These are phyloP conservation scores for Verticillium nonalfalfae DNA, from an alignment of 2,329 filamentous ascomycete species.

Conservation along the genomic window DNA sequence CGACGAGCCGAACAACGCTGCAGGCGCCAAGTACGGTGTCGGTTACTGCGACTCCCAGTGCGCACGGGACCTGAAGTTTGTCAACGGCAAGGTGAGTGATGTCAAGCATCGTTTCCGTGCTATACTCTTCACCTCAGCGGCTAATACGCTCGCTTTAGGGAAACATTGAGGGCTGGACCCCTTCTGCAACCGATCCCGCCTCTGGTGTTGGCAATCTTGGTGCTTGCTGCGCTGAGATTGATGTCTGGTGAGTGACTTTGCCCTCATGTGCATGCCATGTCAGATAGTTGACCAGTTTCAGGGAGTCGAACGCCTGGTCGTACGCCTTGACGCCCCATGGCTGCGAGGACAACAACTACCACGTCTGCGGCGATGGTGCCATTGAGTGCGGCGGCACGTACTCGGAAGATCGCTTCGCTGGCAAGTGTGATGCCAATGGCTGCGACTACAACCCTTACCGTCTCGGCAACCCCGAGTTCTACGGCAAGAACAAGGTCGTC, in stretches of 20 bases:
- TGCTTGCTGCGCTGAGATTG: conserved; percentile 54
- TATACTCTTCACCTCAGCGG: not conserved
- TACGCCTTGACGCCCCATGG: conserved; percentile 57
- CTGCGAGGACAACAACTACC: conserved; percentile 41
- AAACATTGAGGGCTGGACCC: conserved; percentile 41
- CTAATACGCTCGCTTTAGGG: conserved; percentile 16
- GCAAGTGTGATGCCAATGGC: conserved; percentile 58
- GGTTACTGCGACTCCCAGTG: conserved; percentile 49
- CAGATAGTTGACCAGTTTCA: not conserved
- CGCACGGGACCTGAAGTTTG: conserved; percentile 43
- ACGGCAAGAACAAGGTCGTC: conserved; percentile 49
- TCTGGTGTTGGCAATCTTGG: conserved; percentile 43
- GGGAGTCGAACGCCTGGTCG: conserved; percentile 51
- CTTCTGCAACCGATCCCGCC: conserved; percentile 42
- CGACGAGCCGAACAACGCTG: conserved; percentile 39
- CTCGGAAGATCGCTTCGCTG: conserved; percentile 44
- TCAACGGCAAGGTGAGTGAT: conserved; percentile 36
- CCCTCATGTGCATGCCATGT: not conserved
- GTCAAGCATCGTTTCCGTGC: not conserved
- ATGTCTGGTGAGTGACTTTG: conserved; percentile 41
- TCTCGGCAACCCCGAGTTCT: conserved; percentile 54
- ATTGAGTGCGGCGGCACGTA: conserved; percentile 41
- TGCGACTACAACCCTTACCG: conserved; percentile 65
- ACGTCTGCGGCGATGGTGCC: conserved; percentile 34
- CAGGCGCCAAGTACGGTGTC: conserved; percentile 48